These are phyloP conservation scores for Kalmanozyma brasiliensis DNA, from an alignment of 1,284 basidiomycete species.

Conservation along the genomic window DNA sequence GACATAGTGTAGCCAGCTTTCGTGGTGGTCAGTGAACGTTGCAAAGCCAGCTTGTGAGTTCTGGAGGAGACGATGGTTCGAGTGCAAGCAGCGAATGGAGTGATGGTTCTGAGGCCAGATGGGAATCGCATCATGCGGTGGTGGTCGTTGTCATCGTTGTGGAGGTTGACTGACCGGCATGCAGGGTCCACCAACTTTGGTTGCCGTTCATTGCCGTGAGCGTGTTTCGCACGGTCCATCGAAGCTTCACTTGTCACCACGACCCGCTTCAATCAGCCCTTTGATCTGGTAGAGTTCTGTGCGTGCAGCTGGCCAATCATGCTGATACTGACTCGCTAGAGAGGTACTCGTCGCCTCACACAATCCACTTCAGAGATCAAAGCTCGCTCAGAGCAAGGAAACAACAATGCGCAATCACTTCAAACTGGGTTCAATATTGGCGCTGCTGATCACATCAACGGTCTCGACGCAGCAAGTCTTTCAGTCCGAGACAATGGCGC, in stretches of 20 bases:
- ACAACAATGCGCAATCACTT: constrained; percentile 13
- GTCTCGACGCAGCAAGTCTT: constrained; percentile 30
- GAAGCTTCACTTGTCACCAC: too few species aligned
- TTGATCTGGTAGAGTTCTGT: too few species aligned
- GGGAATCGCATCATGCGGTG: not conserved
- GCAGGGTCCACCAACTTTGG: constrained; percentile 19
- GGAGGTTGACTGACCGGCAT: constrained; percentile 24
- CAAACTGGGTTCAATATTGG: constrained; percentile 44
- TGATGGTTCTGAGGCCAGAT: not conserved
- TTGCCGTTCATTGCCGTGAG: constrained; percentile 2
- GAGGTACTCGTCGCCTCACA: too few species aligned
- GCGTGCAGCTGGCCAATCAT: not conserved
- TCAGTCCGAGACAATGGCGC: not conserved
- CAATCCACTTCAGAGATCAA: too few species aligned
- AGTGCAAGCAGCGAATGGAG: not conserved
- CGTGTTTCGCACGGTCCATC: not conserved
- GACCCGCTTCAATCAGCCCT: too few species aligned
- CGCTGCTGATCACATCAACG: constrained; percentile 14
- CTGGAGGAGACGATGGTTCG: not conserved
- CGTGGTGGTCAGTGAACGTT: not conserved
- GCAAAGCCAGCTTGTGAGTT: not conserved
- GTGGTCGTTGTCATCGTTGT: constrained; percentile 9
- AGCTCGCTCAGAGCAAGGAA: too few species aligned
- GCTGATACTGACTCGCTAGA: not conserved
- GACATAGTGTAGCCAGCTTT: constrained; percentile 23